Evolutionary conservation across 2,329 filamentous ascomycete genomes (phyloP), one percentile per base, ranked within the genome.

Genomic region (Truncatella angustata): DNA sequence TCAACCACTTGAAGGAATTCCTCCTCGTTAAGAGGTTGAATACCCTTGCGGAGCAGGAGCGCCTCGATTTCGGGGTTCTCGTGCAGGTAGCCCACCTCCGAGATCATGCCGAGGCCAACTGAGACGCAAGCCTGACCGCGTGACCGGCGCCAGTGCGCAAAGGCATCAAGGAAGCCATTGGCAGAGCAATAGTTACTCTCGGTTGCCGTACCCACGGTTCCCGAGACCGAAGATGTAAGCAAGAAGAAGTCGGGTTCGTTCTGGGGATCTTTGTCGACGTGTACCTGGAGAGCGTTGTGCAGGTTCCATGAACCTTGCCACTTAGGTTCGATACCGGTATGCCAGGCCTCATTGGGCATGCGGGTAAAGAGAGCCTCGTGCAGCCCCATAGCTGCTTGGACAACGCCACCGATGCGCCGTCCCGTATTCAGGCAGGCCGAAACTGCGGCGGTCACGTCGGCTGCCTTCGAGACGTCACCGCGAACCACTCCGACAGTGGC

Each of bases 171-270:
- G 56, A 66, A 73, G 7, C 55, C 59, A 51, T 74, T 74, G 3
- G 63, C 65, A 0, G 70, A 63, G n/a, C 61, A 64, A 43, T 75
- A 75, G 36, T 71, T 71, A 23, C 54, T 57, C 46, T 74, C 69
- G 0, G 60, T 65, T 1, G 66, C 54, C 0, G 53, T 61, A 0
- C 68, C 71, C 1, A 69, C 51, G 4, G 53, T 60, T 0, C 64
- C 68, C 0, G 62, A 60, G 4, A 66, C 51, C 30, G 48, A 68
- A 48, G 50, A 70, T 1, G 42, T 62, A 54, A 63, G 16, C 46
- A 60, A 16, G 61, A 72, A 70, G 47, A 71, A 72, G 46, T 72
- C 66, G 1, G 36, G 45, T 2, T n/a, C n/a, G n/a, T n/a, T n/a
- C n/a, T n/a, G n/a, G n/a, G n/a, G n/a, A n/a, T n/a, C 6, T 4